phyloP scores from a whole-genome alignment of 345 rosid species.

The Dovyalis caffra region DNA sequence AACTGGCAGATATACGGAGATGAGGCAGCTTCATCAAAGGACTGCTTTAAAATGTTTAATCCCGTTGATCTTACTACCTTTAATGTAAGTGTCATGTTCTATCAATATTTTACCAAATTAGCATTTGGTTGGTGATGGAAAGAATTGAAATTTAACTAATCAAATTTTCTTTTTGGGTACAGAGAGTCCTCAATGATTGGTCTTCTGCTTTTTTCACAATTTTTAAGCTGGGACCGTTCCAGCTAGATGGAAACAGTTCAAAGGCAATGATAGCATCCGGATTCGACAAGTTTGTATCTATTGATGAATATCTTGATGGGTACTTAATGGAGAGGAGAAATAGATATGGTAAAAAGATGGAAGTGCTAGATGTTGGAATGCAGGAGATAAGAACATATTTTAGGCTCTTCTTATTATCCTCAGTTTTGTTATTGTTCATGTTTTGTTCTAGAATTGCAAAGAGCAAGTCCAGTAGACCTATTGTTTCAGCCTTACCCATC shows the following conservation, averaged over 20 bases:
- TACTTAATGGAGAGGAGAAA: constrained; percentile 84
- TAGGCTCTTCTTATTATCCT: constrained; percentile 89
- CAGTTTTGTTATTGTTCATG: constrained; percentile 78
- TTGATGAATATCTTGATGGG: constrained; percentile 89
- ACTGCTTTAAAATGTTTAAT: constrained; percentile 97
- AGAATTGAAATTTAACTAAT: not conserved
- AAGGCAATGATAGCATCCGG: constrained; percentile 35
- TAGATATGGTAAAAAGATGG: constrained; percentile 79
- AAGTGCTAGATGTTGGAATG: constrained; percentile 90
- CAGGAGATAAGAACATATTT: constrained; percentile 95
- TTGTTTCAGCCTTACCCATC: constrained; percentile 33
- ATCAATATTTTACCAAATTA: not conserved
- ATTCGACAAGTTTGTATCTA: constrained; percentile 66
- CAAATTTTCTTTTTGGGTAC: constrained; percentile 23
- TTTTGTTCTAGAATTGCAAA: constrained; percentile 94
- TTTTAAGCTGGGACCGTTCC: constrained; percentile 57
- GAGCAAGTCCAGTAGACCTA: constrained; percentile 60
- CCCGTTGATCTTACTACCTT: constrained; percentile 73
- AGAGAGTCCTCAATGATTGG: constrained; percentile 91
- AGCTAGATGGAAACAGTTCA: constrained; percentile 36
- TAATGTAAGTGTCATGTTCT: constrained; percentile 43
- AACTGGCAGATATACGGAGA: constrained; percentile 81
- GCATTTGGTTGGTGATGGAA: not conserved
- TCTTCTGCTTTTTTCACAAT: constrained; percentile 75
- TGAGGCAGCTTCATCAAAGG: constrained; percentile 50